These are phyloP conservation scores for Hypoxylon sp. DNA, from an alignment of 2,329 filamentous ascomycete genomes.

Conservation along the genomic window DNA sequence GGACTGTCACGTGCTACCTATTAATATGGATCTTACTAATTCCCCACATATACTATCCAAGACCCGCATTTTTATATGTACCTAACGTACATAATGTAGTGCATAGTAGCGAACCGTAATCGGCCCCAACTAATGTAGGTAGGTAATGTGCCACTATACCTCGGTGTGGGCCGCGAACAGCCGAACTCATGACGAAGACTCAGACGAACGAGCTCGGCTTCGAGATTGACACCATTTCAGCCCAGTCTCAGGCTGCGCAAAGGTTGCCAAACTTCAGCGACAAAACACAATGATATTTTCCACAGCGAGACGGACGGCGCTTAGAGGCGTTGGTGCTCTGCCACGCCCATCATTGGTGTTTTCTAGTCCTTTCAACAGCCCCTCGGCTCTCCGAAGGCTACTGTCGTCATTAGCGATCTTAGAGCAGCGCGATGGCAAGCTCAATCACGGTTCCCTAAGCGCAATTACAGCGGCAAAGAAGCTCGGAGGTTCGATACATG, in stretches of 20 bases:
- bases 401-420: slow-evolving; percentile 91
- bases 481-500: slow-evolving; percentile 87
- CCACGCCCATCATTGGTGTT: slow-evolving; percentile 50
- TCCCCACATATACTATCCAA: not conserved
- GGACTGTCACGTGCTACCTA: slow-evolving; percentile 24
- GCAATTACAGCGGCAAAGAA: slow-evolving; percentile 89
- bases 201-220: slow-evolving; percentile 21
- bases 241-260: slow-evolving; percentile 7
- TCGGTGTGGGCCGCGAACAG: slow-evolving; percentile 41
- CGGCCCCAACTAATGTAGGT: slow-evolving; percentile 12
- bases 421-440: slow-evolving; percentile 91
- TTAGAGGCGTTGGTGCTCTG: slow-evolving; percentile 46
- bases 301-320: slow-evolving; percentile 49
- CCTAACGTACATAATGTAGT: not conserved
- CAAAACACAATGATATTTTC: slow-evolving; percentile 51
- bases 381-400: slow-evolving; percentile 75
- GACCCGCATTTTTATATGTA: not conserved
- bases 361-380: slow-evolving; percentile 55
- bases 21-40: not conserved
- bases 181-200: slow-evolving; percentile 38
- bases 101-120: slow-evolving; percentile 13
- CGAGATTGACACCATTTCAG: slow-evolving; percentile 5
- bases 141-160: slow-evolving; percentile 12
- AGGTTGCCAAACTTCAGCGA: slow-evolving; percentile 22
- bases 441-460: slow-evolving; percentile 85